Percentiles rank a stretch among this genome's conserved stretches.
phyloP scores from a whole-genome alignment of 2,329 filamentous ascomycete species.

The Alternaria tenuissima region DNA sequence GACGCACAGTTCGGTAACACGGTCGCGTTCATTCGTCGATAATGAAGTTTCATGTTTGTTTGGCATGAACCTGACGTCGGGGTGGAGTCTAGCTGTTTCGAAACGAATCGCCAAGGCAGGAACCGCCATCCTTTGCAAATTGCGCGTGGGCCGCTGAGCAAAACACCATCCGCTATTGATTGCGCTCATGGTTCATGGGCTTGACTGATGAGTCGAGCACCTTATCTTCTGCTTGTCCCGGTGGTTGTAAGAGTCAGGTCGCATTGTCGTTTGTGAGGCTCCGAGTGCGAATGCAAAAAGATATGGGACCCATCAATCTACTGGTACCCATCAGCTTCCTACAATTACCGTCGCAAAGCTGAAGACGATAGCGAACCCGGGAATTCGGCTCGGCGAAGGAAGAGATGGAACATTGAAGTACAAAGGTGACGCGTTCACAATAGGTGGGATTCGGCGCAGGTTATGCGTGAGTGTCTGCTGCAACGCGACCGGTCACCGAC shows the following conservation, averaged over 20 bases:
- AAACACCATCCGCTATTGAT: constrained; percentile 8
- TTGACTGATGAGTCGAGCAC: neutral
- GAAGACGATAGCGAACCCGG: neutral
- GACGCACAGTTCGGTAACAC: constrained; percentile 9
- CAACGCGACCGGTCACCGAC: neutral
- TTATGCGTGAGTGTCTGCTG: neutral
- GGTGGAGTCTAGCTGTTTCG: constrained; percentile 28
- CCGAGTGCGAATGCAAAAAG: neutral
- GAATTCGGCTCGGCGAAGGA: neutral
- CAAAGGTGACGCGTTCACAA: neutral
- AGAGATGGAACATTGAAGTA: neutral
- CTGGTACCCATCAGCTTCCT: neutral
- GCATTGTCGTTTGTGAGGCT: neutral
- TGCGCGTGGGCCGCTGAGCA: constrained; percentile 10
- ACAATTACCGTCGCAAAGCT: neutral
- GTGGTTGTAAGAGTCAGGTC: neutral
- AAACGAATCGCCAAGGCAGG: constrained; percentile 30
- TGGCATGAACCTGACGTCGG: constrained; percentile 22
- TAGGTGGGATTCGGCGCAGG: neutral
- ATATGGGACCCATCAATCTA: neutral
- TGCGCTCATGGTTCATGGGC: neutral
- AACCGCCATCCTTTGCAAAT: constrained; percentile 10
- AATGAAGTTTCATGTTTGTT: constrained; percentile 15
- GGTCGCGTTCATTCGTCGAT: constrained; percentile 16
- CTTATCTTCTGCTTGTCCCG: neutral